Conservation (phyloP, 2,329 filamentous ascomycete species). For the Aspergillus sergii region DNA sequence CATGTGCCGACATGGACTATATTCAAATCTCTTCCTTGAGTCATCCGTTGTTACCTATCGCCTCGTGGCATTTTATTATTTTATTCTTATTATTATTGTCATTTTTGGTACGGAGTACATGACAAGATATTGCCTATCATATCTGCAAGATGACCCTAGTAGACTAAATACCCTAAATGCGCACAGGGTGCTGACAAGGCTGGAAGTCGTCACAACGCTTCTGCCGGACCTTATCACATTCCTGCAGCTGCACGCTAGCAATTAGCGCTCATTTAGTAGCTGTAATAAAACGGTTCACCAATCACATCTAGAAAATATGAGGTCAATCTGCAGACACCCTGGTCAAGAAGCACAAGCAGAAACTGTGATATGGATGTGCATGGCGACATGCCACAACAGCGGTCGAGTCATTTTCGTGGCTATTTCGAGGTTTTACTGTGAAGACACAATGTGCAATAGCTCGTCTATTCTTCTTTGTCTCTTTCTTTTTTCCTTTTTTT, state of each 20-base stretch:
- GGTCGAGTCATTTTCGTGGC: not conserved
- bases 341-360: conserved; percentile 6
- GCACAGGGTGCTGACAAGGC: not conserved
- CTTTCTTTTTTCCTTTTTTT: not conserved
- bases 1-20: not conserved
- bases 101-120: not conserved
- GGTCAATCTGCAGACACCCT: conserved; percentile 14
- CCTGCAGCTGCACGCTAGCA: conserved; percentile 17
- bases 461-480: not conserved
- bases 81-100: not conserved
- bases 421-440: not conserved
- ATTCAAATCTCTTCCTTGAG: no score
- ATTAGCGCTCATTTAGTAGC: conserved; percentile 9
- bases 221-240: conserved; percentile 20
- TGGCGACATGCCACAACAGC: not conserved
- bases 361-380: conserved; percentile 5
- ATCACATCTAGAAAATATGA: not conserved
- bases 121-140: not conserved
- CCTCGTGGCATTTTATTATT: no score
- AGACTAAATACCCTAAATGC: not conserved
- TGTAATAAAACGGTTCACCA: not conserved
- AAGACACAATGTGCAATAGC: not conserved
- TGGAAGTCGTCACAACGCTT: conserved; percentile 13
- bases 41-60: no score
- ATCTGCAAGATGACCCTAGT: not conserved